These are phyloP conservation scores for Coprinopsis sp. DNA, from an alignment of 768 basidiomycete genomes.

Conservation along the genomic window DNA sequence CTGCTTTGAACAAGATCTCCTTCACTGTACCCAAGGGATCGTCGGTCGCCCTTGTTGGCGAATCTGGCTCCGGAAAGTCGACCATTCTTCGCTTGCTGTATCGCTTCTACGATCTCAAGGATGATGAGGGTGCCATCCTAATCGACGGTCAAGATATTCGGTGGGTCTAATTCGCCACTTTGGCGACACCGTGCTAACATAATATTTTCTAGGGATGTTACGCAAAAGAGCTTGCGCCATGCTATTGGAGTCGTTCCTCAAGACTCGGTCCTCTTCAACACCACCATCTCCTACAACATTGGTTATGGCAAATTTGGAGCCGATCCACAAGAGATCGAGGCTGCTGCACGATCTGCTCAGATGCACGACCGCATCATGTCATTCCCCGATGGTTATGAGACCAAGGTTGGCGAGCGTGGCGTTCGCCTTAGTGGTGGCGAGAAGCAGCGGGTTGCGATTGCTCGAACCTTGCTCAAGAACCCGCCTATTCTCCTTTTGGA, in stretches of 20 bases:
- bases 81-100: conserved; percentile 85
- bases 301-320: conserved; percentile 78
- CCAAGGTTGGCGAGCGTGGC: conserved; percentile 87
- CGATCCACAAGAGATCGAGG: conserved; percentile 67
- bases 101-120: conserved; percentile 84
- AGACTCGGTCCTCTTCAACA: conserved; percentile 71
- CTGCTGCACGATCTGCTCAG: conserved; percentile 75
- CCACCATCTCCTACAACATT: conserved; percentile 69
- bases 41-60: conserved; percentile 86
- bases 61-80: conserved; percentile 78
- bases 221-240: conserved; percentile 71
- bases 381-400: conserved; percentile 85
- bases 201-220: conserved; percentile 56
- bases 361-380: conserved; percentile 82
- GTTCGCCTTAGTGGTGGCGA: conserved; percentile 83
- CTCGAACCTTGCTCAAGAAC: conserved; percentile 81
- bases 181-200: background rate
- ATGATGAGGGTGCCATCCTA: conserved; percentile 73
- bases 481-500: conserved; percentile 77
- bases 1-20: conserved; percentile 70
- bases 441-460: conserved; percentile 87
- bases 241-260: conserved; percentile 92
- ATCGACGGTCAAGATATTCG: conserved; percentile 85
- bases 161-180: conserved; percentile 17
- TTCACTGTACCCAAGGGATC: conserved; percentile 87